phyloP scores from a whole-genome alignment of 257 asterid species.

The Oldenlandia corymbosa region DNA sequence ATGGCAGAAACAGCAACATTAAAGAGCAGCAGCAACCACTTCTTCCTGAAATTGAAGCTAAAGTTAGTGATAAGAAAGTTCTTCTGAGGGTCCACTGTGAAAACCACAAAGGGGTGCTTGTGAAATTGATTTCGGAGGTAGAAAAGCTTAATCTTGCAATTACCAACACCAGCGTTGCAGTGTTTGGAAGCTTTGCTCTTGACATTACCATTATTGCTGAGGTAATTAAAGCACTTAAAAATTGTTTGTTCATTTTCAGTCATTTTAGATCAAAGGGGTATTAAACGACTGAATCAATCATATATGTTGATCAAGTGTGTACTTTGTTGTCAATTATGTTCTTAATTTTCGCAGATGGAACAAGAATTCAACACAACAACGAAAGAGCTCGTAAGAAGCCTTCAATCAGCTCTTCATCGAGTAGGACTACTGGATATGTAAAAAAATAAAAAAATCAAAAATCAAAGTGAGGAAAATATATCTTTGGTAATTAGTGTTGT shows the following conservation, averaged over 20 bases:
- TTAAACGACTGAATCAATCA: no score
- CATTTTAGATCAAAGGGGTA: no score
- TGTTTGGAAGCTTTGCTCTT: conserved; percentile 29
- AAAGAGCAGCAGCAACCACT: no score
- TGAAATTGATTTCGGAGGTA: conserved; percentile 6
- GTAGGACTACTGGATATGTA: no score
- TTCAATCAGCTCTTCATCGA: no score
- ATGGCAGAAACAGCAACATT: no score
- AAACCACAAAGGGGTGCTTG: conserved; percentile 17
- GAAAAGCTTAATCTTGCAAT: conserved; percentile 18
- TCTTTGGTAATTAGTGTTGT: no score
- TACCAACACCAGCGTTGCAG: conserved; percentile 9
- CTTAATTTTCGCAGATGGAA: conserved; percentile 22
- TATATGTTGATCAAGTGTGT: no score
- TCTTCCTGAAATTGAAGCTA: conserved; percentile 22
- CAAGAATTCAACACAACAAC: conserved; percentile 21
- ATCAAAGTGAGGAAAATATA: no score
- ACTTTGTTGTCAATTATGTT: neutral
- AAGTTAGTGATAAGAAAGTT: conserved; percentile 14
- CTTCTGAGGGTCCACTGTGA: conserved; percentile 20
- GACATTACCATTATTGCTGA: conserved; percentile 21
- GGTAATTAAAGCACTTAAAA: neutral
- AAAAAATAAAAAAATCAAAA: no score
- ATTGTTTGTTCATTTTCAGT: no score
- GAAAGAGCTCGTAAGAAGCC: neutral